Percentiles rank a stretch among this genome's conserved stretches.
phyloP scores from a whole-genome alignment of 305 asterid species.

The Fraxinus albicans region DNA sequence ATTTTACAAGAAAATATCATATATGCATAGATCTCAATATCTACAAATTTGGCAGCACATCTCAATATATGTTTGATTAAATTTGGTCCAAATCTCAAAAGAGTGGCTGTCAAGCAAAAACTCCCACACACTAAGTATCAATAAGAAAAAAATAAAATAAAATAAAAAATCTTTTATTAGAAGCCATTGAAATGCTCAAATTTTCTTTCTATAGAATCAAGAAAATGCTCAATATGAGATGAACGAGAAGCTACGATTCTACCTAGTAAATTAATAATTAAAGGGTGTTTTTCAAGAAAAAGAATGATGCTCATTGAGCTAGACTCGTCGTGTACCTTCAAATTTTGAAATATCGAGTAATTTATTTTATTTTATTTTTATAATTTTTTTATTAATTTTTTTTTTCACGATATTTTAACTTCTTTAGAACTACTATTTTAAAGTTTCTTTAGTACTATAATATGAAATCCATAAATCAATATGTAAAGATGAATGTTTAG shows the following conservation, averaged over 20 bases:
- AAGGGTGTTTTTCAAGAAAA: neutral
- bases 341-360: neutral
- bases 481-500: neutral
- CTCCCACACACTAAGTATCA: neutral
- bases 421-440: neutral
- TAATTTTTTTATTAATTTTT: neutral
- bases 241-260: neutral
- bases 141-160: neutral
- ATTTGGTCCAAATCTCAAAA: neutral
- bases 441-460: neutral
- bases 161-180: neutral
- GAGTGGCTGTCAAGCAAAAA: neutral
- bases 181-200: neutral
- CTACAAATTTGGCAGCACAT: neutral
- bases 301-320: neutral
- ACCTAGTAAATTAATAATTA: neutral
- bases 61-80: neutral
- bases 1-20: neutral
- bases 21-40: neutral
- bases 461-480: neutral
- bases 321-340: neutral
- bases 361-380: too few relatives aligned
- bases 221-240: neutral
- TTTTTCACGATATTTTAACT: neutral
- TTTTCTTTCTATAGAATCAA: neutral